Evolutionary conservation across 306 rosid genomes (phyloP), one percentile per base, ranked within the genome.

Genomic region (Casuarina cunninghamiana): DNA sequence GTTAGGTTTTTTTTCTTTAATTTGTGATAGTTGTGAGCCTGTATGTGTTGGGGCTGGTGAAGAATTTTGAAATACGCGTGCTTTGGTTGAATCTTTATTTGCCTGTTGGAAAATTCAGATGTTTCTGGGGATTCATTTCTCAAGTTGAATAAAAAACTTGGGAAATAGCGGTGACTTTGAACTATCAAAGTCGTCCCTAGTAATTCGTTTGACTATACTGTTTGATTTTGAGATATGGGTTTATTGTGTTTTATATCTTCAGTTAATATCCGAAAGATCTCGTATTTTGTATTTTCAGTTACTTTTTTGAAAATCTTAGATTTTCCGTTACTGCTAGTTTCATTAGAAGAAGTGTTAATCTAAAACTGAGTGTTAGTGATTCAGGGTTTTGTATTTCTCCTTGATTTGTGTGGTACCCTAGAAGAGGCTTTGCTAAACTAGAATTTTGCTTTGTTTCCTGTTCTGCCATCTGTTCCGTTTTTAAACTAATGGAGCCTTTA

Each of bases 81-180:
- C 16, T 75, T 44, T 32, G 48, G 19, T 4, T 63, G 60, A 45
- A 1, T 54, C 17, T 49, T n/a, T 41, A 39, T 39, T 39, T 45
- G 35, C 39, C 57, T 6, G 68, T 69, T 35, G 57, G 43, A 26
- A 10, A 3, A 42, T 41, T 41, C 71, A 16, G 2, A 0, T 66
- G 21, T 42, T 42, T 41, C 15, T 41, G 21, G 16, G 9, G 35
- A 42, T 49, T 35, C 42, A 66, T 3, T 41, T 66, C 49, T 66
- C 13, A 67, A 57, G 57, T 63, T 57, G 79, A 57, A 51, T n/a
- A 37, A 42, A 49, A 51, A 49, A 58, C 13, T 35, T 32, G 60
- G 53, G 0, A 75, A 61, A 37, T 62, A 12, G 58, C 6, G 7
- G 69, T 62, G 69, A 13, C 21, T 62, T 62, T 62, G 69, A 11